A percentile compares a stretch with the other conserved stretches of the same genome.
phyloP scores from a whole-genome alignment of 2,329 filamentous ascomycete genomes.

The Cercospora citrullina region DNA sequence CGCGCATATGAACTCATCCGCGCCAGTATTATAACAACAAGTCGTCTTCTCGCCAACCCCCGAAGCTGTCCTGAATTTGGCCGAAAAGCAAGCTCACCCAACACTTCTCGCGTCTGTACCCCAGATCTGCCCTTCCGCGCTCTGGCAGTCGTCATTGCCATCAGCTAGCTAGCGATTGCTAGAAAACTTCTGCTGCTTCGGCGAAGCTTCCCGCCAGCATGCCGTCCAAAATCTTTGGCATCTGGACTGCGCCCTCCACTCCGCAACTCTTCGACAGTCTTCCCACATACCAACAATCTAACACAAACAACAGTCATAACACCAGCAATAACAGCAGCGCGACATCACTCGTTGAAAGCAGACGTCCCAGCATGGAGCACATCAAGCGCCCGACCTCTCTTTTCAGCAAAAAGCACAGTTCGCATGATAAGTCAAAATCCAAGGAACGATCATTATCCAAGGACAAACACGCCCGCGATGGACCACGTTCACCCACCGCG shows the following conservation, averaged over 20 bases:
- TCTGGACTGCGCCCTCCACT: slow-evolving; percentile 25
- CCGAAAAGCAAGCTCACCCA: slow-evolving; percentile 1
- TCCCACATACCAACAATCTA: slow-evolving; percentile 22
- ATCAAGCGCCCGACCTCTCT: slow-evolving; percentile 36
- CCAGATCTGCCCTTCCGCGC: slow-evolving; percentile 4
- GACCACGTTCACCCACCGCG: slow-evolving; percentile 20
- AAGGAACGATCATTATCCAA: slow-evolving; percentile 35
- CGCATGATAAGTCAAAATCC: slow-evolving; percentile 25
- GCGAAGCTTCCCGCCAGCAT: slow-evolving; percentile 24
- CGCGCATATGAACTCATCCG: background rate
- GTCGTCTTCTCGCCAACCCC: background rate
- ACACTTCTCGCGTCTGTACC: slow-evolving; percentile 3
- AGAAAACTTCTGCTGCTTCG: slow-evolving; percentile 8
- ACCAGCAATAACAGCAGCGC: slow-evolving; percentile 20
- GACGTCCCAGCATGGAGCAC: slow-evolving; percentile 39
- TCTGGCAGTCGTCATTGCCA: slow-evolving; percentile 7
- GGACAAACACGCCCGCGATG: slow-evolving; percentile 30
- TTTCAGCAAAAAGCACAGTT: slow-evolving; percentile 26
- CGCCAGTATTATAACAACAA: background rate
- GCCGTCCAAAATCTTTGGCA: slow-evolving; percentile 39
- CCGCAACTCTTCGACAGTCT: slow-evolving; percentile 11
- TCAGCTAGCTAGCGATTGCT: slow-evolving; percentile 4
- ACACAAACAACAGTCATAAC: background rate
- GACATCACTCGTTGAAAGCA: slow-evolving; percentile 15
- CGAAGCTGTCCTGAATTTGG: background rate